Evolutionary conservation across 1,139 yeast species (phyloP).

Genomic region (Lodderomyces margitis): DNA sequence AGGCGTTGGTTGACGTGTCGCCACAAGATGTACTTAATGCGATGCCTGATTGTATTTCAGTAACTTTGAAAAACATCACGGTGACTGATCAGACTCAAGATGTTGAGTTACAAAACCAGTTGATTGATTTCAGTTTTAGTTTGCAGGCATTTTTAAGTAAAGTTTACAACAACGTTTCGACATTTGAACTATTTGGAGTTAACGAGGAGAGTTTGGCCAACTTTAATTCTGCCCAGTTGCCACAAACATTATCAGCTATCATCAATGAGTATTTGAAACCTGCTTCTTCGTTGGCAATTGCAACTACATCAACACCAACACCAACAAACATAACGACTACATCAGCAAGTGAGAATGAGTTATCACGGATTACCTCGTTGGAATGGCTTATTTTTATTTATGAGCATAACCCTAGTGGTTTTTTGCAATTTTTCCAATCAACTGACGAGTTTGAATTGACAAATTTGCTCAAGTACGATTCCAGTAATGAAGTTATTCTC

Average conservation of each 20-base stretch:
- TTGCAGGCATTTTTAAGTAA: constrained; percentile 32
- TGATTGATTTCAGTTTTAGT: constrained; percentile 35
- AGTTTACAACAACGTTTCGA: constrained; percentile 15
- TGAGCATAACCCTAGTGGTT: constrained; percentile 63
- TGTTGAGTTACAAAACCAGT: constrained; percentile 37
- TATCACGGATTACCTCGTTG: constrained; percentile 78
- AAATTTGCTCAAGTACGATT: constrained; percentile 79
- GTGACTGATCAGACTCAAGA: constrained; percentile 39
- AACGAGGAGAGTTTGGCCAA: constrained; percentile 41
- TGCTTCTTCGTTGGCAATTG: constrained; percentile 16
- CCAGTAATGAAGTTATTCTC: constrained; percentile 81
- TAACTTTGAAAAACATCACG: constrained; percentile 38
- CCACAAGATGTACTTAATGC: constrained; percentile 73
- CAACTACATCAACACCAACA: neutral
- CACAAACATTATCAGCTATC: constrained; percentile 33
- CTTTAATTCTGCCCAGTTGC: constrained; percentile 39
- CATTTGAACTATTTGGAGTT: constrained; percentile 27
- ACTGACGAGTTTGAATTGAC: constrained; percentile 56
- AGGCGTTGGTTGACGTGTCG: constrained; percentile 67
- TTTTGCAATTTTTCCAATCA: constrained; percentile 43
- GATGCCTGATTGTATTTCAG: constrained; percentile 44
- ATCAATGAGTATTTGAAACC: constrained; percentile 35
- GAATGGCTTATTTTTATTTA: constrained; percentile 92
- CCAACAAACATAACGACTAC: too few relatives aligned
- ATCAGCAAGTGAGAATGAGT: constrained; percentile 64